Evolutionary conservation across 352 stramenopile genomes (phyloP), one percentile per base, ranked within the genome.

Genomic region (Pythium diclinum): DNA sequence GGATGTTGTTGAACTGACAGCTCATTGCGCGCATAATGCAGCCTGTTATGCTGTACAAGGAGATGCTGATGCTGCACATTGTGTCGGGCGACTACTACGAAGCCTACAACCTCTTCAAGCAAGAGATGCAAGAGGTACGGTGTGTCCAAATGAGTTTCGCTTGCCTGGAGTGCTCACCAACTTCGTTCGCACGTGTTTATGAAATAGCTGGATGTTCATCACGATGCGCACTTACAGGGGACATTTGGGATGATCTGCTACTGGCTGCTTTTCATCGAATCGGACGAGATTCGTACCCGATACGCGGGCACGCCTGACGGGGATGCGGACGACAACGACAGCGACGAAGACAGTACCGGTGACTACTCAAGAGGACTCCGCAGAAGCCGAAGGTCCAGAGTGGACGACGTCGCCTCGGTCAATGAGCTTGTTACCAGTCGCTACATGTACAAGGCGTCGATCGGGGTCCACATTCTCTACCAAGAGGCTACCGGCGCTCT

Each of bases 191-290:
- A 21, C 36, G 40, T 58, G 6, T 47, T 65, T 19, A 49, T 17
- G 54, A 3, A 30, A 3, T 52, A 85, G 78, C 40, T 83, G 4
- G 77, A 85, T 46, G 47, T 85, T 21, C 71, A 87, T 19, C 63
- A 86, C 46, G 84, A 94, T 40, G 67, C 75, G 4, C 75, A 82
- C 11, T 52, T 94, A 58, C 66, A 91, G 21, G 79, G 75, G 23
- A 86, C 78, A 49, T 92, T 92, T 63, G 86, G 86, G 0, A 81
- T 91, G 48, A 55, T 94, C 34, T 92, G 86, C 66, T 94, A 92
- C 56, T 94, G 86, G 86, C 71, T 94, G 32, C 69, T 94, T 25
- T 80, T 94, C 54, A 78, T 91, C 48, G 86, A 94, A 61, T 91
- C 83, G 14, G 71, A 73, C 56, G 78, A 90, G 46, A 57, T 94